Conservation (phyloP, 192 early-diverging fungal species). For the Podila epigama region DNA sequence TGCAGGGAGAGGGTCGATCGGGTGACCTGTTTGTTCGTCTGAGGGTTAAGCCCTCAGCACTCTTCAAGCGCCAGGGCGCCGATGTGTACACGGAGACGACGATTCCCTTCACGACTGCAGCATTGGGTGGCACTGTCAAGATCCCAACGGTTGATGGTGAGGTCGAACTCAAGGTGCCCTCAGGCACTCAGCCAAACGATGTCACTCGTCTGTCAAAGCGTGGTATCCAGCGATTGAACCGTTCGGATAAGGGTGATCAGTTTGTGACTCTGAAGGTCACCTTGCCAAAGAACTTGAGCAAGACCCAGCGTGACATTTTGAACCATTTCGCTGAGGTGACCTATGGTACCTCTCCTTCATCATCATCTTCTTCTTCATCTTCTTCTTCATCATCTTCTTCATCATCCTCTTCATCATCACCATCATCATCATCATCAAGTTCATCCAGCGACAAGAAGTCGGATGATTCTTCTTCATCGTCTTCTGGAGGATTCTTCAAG, state of each 20-base stretch:
- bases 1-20: slow-evolving; percentile 70
- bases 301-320: slow-evolving; percentile 63
- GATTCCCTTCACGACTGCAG: slow-evolving; percentile 86
- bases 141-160: slow-evolving; percentile 97
- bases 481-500: slow-evolving; percentile 65
- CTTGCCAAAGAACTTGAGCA: slow-evolving; percentile 68
- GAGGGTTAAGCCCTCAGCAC: slow-evolving; percentile 70
- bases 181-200: slow-evolving; percentile 92
- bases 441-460: slow-evolving; percentile 10
- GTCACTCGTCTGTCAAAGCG: slow-evolving; percentile 77
- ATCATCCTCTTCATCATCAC: slow-evolving; percentile 17
- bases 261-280: slow-evolving; percentile 86
- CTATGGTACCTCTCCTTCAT: slow-evolving; percentile 14
- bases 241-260: slow-evolving; percentile 82
- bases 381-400: slow-evolving; percentile 8
- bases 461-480: slow-evolving; percentile 22
- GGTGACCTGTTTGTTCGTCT: slow-evolving; percentile 91
- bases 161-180: slow-evolving; percentile 86
- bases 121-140: slow-evolving; percentile 85
- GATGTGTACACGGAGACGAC: slow-evolving; percentile 78
- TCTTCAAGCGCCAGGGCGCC: slow-evolving; percentile 85
- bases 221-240: slow-evolving; percentile 72
- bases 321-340: slow-evolving; percentile 65
- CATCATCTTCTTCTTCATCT: slow-evolving; percentile 1
- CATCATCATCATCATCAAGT: slow-evolving; percentile 15